phyloP scores from a whole-genome alignment of 2,329 filamentous ascomycete genomes.

The Stachybotrys echinatus region DNA sequence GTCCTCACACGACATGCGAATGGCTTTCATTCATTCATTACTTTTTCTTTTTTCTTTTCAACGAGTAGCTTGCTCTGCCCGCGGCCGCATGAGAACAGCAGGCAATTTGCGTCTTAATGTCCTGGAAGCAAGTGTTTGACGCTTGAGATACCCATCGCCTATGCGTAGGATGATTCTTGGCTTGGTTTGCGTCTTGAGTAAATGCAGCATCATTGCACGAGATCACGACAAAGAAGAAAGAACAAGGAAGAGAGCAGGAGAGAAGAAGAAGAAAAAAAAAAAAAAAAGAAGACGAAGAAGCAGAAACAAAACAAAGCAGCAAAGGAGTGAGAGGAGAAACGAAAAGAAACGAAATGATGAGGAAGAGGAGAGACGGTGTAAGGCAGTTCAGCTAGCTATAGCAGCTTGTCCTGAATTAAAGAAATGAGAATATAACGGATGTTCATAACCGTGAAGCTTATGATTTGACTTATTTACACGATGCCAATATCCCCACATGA shows the following conservation, averaged over 20 bases:
- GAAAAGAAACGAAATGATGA: conserved; percentile 1
- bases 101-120: background rate
- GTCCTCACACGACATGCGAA: background rate
- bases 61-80: background rate
- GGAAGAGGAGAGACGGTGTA: conserved; percentile 3
- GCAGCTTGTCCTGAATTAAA: too few relatives aligned
- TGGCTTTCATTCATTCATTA: too few relatives aligned
- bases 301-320: conserved; percentile 8
- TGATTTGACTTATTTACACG: too few relatives aligned
- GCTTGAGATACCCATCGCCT: background rate
- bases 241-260: background rate
- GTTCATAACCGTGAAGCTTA: too few relatives aligned
- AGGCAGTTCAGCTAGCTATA: too few relatives aligned
- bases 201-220: too few relatives aligned
- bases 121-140: background rate
- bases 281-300: conserved; percentile 8
- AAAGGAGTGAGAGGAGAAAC: conserved; percentile 8
- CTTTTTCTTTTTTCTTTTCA: background rate
- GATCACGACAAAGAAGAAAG: too few relatives aligned
- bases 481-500: too few relatives aligned
- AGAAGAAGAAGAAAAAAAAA: conserved; percentile 3
- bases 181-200: background rate
- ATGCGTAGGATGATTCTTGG: background rate
- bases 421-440: too few relatives aligned
- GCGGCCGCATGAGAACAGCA: background rate